Percentiles rank a stretch among this genome's conserved stretches.
Conservation (phyloP, 768 basidiomycete species). For the Amanita pseudoporphyria region DNA sequence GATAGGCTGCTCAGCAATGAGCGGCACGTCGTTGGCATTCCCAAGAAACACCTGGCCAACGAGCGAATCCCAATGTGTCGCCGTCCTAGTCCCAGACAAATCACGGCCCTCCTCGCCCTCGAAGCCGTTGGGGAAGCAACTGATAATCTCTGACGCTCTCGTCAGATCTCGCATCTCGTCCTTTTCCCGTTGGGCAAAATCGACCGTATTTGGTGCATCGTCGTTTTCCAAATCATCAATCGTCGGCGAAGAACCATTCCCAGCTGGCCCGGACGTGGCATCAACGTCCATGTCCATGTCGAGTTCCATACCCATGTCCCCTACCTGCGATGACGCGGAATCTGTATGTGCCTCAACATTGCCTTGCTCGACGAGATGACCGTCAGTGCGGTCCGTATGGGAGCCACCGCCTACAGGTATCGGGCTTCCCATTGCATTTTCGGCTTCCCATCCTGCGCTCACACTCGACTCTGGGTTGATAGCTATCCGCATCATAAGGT, state of each 20-base stretch:
- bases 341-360: conserved; percentile 18
- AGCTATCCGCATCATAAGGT: conserved; percentile 42
- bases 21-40: conserved; percentile 74
- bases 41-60: conserved; percentile 72
- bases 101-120: not conserved
- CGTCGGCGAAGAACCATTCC: not conserved
- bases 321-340: conserved; percentile 1
- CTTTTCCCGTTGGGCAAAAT: conserved; percentile 76
- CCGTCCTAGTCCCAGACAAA: conserved; percentile 19
- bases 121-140: conserved; percentile 22
- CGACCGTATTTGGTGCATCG: conserved; percentile 47
- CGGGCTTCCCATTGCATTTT: conserved; percentile 1
- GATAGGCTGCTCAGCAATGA: conserved; percentile 22
- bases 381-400: conserved; percentile 34
- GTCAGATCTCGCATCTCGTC: conserved; percentile 90
- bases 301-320: conserved; percentile 8
- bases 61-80: conserved; percentile 41
- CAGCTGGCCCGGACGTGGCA: not conserved
- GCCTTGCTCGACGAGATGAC: conserved; percentile 24
- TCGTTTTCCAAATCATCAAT: conserved; percentile 2
- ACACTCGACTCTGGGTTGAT: conserved; percentile 23
- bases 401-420: conserved; percentile 15
- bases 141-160: conserved; percentile 69
- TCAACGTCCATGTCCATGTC: conserved; percentile 15
- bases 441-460: conserved; percentile 8